These are phyloP conservation scores for Trichoderma polysporum DNA, from an alignment of 2,329 filamentous ascomycete species.

Conservation along the genomic window DNA sequence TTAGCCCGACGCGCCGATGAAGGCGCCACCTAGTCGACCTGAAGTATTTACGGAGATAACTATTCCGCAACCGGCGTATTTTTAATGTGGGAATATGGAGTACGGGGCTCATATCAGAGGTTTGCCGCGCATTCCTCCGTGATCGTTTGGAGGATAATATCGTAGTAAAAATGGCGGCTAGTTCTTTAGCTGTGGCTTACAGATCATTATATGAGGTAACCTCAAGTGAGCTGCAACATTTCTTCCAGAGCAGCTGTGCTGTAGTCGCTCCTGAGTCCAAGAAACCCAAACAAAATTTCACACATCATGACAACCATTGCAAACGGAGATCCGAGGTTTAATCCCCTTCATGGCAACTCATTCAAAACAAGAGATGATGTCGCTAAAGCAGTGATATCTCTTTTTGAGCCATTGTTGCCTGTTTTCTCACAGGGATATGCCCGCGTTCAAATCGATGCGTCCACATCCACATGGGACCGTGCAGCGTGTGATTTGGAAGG, in stretches of 20 bases:
- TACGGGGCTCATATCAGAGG: not conserved
- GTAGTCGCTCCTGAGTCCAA: not conserved
- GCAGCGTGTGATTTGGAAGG: slow-evolving; percentile 3
- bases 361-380: slow-evolving; percentile 9
- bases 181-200: not conserved
- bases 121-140: not conserved
- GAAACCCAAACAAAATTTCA: not conserved
- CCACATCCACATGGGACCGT: slow-evolving; percentile 2
- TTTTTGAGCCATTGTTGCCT: slow-evolving; percentile 2
- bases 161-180: not conserved
- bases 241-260: not conserved
- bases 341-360: slow-evolving; percentile 1
- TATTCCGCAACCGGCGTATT: not conserved
- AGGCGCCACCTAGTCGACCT: not conserved
- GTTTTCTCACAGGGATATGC: slow-evolving; percentile 2
- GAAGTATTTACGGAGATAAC: not conserved
- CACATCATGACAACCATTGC: not conserved
- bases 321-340: slow-evolving; percentile 2
- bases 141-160: not conserved
- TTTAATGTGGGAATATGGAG: not conserved
- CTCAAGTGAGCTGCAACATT: not conserved
- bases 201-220: not conserved
- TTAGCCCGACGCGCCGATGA: not conserved
- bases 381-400: not conserved
- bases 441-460: not conserved